Percentiles rank a stretch among this genome's conserved stretches.
phyloP scores from a whole-genome alignment of 768 basidiomycete genomes.

The Amanita rubescens region DNA sequence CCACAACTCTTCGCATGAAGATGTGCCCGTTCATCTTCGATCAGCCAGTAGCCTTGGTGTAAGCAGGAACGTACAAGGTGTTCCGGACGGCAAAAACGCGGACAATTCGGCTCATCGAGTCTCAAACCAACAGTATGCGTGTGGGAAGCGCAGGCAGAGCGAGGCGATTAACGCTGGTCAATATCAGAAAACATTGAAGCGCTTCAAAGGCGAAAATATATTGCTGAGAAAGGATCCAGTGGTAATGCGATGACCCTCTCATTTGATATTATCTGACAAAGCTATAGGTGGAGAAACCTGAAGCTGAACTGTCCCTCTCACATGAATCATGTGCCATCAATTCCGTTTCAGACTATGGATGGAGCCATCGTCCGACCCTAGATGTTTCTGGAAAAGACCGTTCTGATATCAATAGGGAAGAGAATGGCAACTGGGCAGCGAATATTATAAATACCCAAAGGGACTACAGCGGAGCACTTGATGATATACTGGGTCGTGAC shows the following conservation, averaged over 20 bases:
- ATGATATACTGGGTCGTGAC: slow-evolving; percentile 35
- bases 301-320: neutral
- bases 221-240: neutral
- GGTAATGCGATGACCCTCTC: neutral
- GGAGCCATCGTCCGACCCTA: slow-evolving; percentile 1
- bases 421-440: neutral
- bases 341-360: neutral
- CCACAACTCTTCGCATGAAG: neutral
- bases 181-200: neutral
- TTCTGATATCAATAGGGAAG: neutral
- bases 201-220: neutral
- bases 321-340: neutral
- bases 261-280: neutral
- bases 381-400: neutral
- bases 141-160: neutral
- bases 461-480: slow-evolving; percentile 19
- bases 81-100: neutral
- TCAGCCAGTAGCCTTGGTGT: neutral
- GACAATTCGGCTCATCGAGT: neutral
- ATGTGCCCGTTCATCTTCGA: neutral
- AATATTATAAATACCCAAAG: no score
- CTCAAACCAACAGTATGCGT: neutral
- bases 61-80: neutral
- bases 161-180: neutral
- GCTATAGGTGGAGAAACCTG: neutral